Evolutionary conservation across 148 eudicot genomes (phyloP).

Genomic region (Amaranthus cruentus): DNA sequence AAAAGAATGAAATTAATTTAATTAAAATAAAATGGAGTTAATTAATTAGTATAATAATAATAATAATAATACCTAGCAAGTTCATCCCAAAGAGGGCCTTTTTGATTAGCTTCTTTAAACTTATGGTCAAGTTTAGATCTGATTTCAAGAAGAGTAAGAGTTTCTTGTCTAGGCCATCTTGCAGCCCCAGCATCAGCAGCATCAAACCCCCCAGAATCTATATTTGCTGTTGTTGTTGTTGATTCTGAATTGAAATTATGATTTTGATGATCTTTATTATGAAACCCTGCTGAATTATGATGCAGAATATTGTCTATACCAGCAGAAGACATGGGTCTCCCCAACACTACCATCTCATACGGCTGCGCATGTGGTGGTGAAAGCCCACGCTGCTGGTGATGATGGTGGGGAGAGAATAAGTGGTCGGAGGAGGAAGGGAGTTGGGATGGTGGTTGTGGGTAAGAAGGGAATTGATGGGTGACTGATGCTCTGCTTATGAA

Average conservation of each 20-base stretch:
- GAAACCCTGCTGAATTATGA: not conserved
- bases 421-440: constrained; percentile 26
- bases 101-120: constrained; percentile 96
- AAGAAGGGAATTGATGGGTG: constrained; percentile 12
- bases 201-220: constrained; percentile 19
- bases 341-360: constrained; percentile 27
- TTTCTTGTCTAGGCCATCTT: constrained; percentile 97
- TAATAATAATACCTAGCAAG: constrained; percentile 64
- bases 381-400: constrained; percentile 11
- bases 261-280: not conserved
- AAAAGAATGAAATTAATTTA: not conserved
- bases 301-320: constrained; percentile 5
- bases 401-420: constrained; percentile 23
- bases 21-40: too few species aligned
- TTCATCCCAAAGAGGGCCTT: constrained; percentile 99
- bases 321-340: constrained; percentile 8
- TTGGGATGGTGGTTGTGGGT: constrained; percentile 19
- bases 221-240: constrained; percentile 8
- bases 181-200: constrained; percentile 48
- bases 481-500: constrained; percentile 16
- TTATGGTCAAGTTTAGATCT: constrained; percentile 82
- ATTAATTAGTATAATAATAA: too few species aligned
- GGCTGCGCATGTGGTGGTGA: constrained; percentile 1
- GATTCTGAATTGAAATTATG: constrained; percentile 22
- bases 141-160: constrained; percentile 78